Conservation (phyloP, 257 asterid species). For the Scutellaria galericulata region DNA sequence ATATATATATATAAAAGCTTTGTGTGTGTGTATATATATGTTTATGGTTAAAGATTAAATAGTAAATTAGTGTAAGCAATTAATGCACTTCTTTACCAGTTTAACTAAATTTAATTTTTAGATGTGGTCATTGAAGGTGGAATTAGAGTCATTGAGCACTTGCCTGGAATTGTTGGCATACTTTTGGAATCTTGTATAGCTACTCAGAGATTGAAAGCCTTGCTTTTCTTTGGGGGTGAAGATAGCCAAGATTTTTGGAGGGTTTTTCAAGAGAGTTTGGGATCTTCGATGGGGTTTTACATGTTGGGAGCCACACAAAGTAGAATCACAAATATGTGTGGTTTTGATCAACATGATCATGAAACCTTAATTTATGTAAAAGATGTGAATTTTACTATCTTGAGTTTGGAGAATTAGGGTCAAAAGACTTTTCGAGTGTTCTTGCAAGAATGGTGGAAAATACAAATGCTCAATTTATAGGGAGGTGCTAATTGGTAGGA, state of each 20-base stretch:
- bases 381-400: not conserved
- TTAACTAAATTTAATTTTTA: too few relatives aligned
- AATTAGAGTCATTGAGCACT: not conserved
- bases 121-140: too few relatives aligned
- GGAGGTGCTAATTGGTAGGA: too few relatives aligned
- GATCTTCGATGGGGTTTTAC: conserved; percentile 15
- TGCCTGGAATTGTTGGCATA: conserved; percentile 37
- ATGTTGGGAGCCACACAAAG: conserved; percentile 8
- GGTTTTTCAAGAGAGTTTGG: conserved; percentile 8
- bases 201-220: not conserved
- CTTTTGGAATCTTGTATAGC: conserved; percentile 24
- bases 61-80: too few relatives aligned
- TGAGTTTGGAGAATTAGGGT: too few relatives aligned
- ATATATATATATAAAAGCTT: too few relatives aligned
- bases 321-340: not conserved
- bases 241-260: not conserved
- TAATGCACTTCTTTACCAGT: too few relatives aligned
- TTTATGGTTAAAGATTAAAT: not conserved
- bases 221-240: conserved; percentile 28
- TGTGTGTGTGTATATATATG: not conserved
- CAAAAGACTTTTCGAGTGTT: too few relatives aligned
- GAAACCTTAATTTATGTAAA: conserved; percentile 9
- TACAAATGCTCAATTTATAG: too few relatives aligned
- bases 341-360: conserved; percentile 32
- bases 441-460: too few relatives aligned